Evolutionary conservation across 805 yeast genomes (phyloP), one percentile per base, ranked within the genome.

Genomic region (Metschnikowia drakensbergensis): DNA sequence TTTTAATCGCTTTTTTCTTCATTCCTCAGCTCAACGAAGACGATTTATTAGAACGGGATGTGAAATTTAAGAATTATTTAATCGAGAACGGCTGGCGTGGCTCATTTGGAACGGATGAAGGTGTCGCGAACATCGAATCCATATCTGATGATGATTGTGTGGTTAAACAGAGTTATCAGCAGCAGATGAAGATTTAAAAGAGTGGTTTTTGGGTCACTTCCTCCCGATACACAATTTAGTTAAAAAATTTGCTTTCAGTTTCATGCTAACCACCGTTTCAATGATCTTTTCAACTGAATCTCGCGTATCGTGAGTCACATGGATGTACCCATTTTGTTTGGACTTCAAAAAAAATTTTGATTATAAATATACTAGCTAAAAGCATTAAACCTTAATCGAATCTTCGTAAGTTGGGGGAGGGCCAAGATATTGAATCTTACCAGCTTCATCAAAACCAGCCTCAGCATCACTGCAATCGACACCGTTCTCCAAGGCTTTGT

Each of bases 371-470:
- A 43, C 22, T n/a, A 37, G 23, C 13, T 30, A 23, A 29, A 23
- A 3, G 6, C 6, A 25, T 47, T 62, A 74, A 32, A 67, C 61
- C 51, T 65, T 72, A 50, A 76, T 60, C 33, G 74, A 72, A 55
- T 72, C 77, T 58, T 80, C 84, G 62, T 80, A 86, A 42, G 79
- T 79, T 3, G 94, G 94, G 44, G 94, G 94, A 46, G 81, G 79
- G 35, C 85, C 88, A 27, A 77, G 70, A 57, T 74, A 82, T 5
- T 62, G 63, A 22, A 77, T 65, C 45, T 71, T 71, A 37, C 82
- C 83, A 69, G 82, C 80, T 39, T 81, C 88, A 55, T 81, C 75
- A 52, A 72, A 77, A 4, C 66, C 63, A 5, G 94, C 83, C 55
- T 79, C 73, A 13, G 71, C 81, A 59, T 85, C 84, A 36, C 74